These are phyloP conservation scores for Penicillium sp. DNA, from an alignment of 2,329 filamentous ascomycete genomes.

Conservation along the genomic window DNA sequence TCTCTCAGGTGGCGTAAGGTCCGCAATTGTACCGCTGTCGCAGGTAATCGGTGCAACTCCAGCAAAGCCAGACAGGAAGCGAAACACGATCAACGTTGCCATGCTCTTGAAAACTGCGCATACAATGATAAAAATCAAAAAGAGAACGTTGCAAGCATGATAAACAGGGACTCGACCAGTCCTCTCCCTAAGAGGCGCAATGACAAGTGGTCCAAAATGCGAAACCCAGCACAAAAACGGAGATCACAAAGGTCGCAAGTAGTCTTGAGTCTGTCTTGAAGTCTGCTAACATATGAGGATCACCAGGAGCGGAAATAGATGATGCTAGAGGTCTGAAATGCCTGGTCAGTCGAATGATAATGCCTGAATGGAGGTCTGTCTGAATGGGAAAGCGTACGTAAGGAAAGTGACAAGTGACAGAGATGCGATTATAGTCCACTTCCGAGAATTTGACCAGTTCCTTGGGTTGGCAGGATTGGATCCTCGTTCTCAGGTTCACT, in stretches of 20 bases:
- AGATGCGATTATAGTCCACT: neutral
- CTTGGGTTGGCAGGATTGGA: neutral
- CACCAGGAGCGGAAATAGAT: neutral
- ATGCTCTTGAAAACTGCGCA: neutral
- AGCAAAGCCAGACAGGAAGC: neutral
- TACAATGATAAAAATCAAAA: neutral
- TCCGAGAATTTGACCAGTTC: neutral
- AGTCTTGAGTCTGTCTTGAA: neutral
- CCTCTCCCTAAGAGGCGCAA: neutral
- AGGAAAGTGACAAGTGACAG: neutral
- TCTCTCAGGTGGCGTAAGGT: neutral
- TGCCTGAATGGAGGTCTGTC: neutral
- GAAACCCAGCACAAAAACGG: neutral
- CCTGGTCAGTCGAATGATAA: neutral
- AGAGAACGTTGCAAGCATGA: neutral
- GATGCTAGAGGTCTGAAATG: neutral
- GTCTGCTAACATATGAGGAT: neutral
- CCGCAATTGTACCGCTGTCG: neutral
- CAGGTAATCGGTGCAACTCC: neutral
- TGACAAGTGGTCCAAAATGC: neutral
- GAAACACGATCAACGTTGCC: neutral
- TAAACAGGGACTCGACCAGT: neutral
- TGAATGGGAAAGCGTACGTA: neutral
- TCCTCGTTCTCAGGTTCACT: neutral
- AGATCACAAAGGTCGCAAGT: neutral